A percentile compares a stretch with the other conserved stretches of the same genome.
These are phyloP conservation scores for Turnera subulata DNA, from an alignment of 345 rosid species.

Conservation along the genomic window DNA sequence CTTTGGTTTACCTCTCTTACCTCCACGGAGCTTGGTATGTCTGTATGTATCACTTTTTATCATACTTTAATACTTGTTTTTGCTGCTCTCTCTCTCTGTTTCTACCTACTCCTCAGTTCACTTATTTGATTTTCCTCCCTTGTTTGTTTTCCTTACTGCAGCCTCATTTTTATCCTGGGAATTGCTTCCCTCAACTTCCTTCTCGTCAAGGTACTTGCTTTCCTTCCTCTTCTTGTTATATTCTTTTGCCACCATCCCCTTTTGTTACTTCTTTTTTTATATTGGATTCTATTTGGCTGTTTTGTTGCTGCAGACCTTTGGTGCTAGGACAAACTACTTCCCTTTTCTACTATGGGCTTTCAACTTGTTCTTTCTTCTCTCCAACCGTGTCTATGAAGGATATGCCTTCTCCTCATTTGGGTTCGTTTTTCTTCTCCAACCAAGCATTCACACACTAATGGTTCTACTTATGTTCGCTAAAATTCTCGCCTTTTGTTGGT, in stretches of 20 bases:
- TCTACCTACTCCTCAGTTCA: conserved; percentile 7
- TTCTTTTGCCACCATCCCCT: neutral
- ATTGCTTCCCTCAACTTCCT: conserved; percentile 67
- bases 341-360: conserved; percentile 56
- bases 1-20: conserved; percentile 57
- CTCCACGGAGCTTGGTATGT: conserved; percentile 86
- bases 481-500: conserved; percentile 5
- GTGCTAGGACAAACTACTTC: conserved; percentile 57
- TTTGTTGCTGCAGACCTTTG: conserved; percentile 44
- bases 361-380: conserved; percentile 70
- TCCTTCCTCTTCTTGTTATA: neutral
- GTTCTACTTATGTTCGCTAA: conserved; percentile 1
- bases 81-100: too few species aligned
- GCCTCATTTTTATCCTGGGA: conserved; percentile 53
- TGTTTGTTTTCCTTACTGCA: conserved; percentile 17
- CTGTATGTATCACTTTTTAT: neutral
- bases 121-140: neutral
- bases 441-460: neutral
- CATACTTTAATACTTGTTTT: too few species aligned
- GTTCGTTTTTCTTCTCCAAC: conserved; percentile 43
- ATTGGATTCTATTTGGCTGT: conserved; percentile 29
- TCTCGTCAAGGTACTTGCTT: conserved; percentile 62
- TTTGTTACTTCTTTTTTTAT: conserved; percentile 11
- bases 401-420: conserved; percentile 78
- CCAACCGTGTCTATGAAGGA: conserved; percentile 83